Percentiles rank a stretch among this genome's conserved stretches.
Evolutionary conservation across 176 grass and related monocot genomes (phyloP).

Genomic region (Musa acuminata): DNA sequence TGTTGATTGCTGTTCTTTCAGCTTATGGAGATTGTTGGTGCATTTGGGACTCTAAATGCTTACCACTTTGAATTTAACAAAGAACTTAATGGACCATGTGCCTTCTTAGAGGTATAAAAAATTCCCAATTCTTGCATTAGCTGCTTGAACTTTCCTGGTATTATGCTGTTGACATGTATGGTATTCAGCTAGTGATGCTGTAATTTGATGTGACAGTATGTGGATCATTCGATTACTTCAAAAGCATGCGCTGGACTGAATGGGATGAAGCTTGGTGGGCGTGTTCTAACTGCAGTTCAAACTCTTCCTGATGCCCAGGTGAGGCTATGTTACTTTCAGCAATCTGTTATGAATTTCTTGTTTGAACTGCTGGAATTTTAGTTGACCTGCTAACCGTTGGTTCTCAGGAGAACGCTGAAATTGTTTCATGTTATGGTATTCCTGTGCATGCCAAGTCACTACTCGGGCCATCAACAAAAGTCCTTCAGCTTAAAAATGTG

Average conservation of each 20-base stretch:
- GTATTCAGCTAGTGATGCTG: constrained; percentile 1
- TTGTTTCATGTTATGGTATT: constrained; percentile 61
- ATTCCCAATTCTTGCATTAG: background rate
- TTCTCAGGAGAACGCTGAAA: constrained; percentile 35
- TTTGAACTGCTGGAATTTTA: constrained; percentile 1
- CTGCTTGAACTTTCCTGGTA: background rate
- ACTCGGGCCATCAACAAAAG: constrained; percentile 54
- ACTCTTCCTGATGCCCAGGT: constrained; percentile 39
- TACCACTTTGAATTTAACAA: constrained; percentile 55
- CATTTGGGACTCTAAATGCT: constrained; percentile 66
- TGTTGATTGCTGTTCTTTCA: constrained; percentile 38
- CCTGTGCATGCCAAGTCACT: constrained; percentile 59
- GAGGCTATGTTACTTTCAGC: constrained; percentile 5
- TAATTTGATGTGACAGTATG: constrained; percentile 51
- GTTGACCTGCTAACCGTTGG: constrained; percentile 11
- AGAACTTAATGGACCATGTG: constrained; percentile 57
- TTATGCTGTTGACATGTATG: constrained; percentile 12
- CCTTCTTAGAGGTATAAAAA: constrained; percentile 78
- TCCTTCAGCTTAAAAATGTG: constrained; percentile 79
- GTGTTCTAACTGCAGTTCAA: constrained; percentile 55
- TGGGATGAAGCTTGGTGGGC: constrained; percentile 82
- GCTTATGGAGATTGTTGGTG: constrained; percentile 84
- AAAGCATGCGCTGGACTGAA: constrained; percentile 93
- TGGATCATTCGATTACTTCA: constrained; percentile 60
- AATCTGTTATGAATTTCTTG: background rate